A percentile compares a stretch with the other conserved stretches of the same genome.
These are phyloP conservation scores for Pichia sp. DNA, from an alignment of 1,139 yeast genomes.

Conservation along the genomic window DNA sequence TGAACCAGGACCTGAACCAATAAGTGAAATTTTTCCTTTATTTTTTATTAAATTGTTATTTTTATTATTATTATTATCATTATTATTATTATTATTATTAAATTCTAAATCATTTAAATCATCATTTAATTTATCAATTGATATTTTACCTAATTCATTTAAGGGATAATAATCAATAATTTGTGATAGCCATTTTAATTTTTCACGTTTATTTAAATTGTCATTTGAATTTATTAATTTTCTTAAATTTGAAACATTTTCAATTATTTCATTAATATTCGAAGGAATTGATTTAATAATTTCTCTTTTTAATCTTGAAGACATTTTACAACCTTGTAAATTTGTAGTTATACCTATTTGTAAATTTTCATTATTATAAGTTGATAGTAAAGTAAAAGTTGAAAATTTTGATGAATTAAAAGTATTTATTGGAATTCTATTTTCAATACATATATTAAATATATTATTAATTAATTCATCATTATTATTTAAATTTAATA, in stretches of 20 bases:
- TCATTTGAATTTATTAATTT: constrained; percentile 57
- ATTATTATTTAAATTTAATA: constrained; percentile 34
- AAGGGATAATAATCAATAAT: constrained; percentile 89
- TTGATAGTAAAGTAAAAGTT: constrained; percentile 71
- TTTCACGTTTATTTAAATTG: constrained; percentile 45
- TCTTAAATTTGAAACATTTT: constrained; percentile 63
- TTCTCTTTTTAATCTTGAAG: constrained; percentile 74
- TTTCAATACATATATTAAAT: constrained; percentile 43
- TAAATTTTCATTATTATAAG: constrained; percentile 64
- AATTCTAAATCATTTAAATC: constrained; percentile 18
- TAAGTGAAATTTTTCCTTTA: constrained; percentile 62
- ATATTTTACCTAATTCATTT: constrained; percentile 48
- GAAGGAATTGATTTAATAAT: constrained; percentile 59
- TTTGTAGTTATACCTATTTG: constrained; percentile 81
- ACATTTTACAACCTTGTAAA: constrained; percentile 87
- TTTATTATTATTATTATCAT: too few relatives aligned
- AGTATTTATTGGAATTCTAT: constrained; percentile 77
- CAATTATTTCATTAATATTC: constrained; percentile 64
- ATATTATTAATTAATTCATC: constrained; percentile 29
- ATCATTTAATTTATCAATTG: constrained; percentile 49
- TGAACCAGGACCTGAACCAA: constrained; percentile 95
- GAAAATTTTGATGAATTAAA: constrained; percentile 69
- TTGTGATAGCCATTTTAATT: constrained; percentile 84
- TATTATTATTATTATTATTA: background rate
- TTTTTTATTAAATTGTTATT: too few relatives aligned